Evolutionary conservation across 2,329 filamentous ascomycete genomes (phyloP).

Genomic region (Phaeophleospora eucalypticola): DNA sequence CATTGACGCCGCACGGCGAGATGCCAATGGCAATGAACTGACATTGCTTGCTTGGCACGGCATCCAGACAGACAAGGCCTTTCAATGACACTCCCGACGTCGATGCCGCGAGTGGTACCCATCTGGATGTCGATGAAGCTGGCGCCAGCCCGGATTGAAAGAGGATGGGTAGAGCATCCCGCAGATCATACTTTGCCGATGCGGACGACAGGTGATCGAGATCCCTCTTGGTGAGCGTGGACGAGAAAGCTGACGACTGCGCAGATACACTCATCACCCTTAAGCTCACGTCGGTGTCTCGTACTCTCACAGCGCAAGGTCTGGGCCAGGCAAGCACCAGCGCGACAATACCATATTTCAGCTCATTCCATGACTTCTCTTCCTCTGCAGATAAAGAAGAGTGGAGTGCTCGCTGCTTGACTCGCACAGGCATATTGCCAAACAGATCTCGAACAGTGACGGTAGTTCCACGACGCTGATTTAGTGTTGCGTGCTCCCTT

Average conservation of each 20-base stretch:
- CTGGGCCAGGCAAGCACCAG: slow-evolving; percentile 67
- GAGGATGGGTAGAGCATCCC: slow-evolving; percentile 51
- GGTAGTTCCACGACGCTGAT: slow-evolving; percentile 57
- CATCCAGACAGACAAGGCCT: slow-evolving; percentile 67
- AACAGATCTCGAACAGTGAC: slow-evolving; percentile 77
- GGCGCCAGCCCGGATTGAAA: slow-evolving; percentile 62
- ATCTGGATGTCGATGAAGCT: slow-evolving; percentile 51
- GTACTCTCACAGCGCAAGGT: slow-evolving; percentile 55
- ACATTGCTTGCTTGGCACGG: slow-evolving; percentile 64
- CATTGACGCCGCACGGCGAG: slow-evolving; percentile 55
- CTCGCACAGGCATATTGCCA: slow-evolving; percentile 82
- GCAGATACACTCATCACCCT: slow-evolving; percentile 18
- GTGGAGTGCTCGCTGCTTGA: slow-evolving; percentile 67
- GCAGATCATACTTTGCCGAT: slow-evolving; percentile 20
- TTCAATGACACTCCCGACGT: slow-evolving; percentile 58
- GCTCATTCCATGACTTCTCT: slow-evolving; percentile 61
- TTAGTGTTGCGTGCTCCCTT: background rate
- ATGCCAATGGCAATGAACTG: slow-evolving; percentile 83
- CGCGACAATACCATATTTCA: slow-evolving; percentile 57
- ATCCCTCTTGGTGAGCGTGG: slow-evolving; percentile 27
- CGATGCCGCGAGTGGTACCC: slow-evolving; percentile 68
- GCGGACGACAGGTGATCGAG: slow-evolving; percentile 23
- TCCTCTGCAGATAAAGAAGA: slow-evolving; percentile 49
- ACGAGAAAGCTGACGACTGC: slow-evolving; percentile 15
- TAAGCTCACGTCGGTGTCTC: slow-evolving; percentile 44